Evolutionary conservation across 2,329 filamentous ascomycete genomes (phyloP).

Genomic region (Albophoma yamanashiensis): DNA sequence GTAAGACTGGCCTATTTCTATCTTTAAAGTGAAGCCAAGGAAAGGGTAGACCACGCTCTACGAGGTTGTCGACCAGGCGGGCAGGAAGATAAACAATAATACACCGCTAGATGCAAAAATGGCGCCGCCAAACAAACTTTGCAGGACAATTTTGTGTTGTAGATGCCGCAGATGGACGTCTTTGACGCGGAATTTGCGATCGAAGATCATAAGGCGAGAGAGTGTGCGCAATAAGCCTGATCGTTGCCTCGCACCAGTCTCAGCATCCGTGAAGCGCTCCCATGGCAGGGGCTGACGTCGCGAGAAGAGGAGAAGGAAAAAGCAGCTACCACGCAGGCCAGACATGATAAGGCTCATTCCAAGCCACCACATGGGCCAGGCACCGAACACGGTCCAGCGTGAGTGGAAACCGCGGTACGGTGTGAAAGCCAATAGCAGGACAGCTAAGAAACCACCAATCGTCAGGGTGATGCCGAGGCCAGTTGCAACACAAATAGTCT

Average conservation of each 20-base stretch:
- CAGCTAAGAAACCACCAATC: constrained; percentile 25
- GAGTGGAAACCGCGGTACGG: constrained; percentile 26
- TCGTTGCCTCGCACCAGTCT: constrained; percentile 11
- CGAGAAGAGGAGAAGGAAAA: constrained; percentile 35
- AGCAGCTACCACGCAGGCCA: constrained; percentile 34
- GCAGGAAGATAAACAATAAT: constrained; percentile 26
- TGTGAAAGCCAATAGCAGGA: constrained; percentile 27
- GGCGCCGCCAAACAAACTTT: constrained; percentile 26
- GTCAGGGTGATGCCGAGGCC: constrained; percentile 29
- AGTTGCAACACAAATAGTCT: constrained; percentile 36
- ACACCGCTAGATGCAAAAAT: constrained; percentile 24
- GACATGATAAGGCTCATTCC: constrained; percentile 31
- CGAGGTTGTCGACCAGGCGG: neutral
- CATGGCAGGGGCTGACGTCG: constrained; percentile 34
- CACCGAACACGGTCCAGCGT: constrained; percentile 28
- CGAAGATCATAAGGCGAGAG: constrained; percentile 33
- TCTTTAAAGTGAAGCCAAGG: neutral
- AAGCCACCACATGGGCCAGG: constrained; percentile 35
- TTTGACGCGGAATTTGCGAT: constrained; percentile 33
- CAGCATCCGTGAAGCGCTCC: constrained; percentile 33
- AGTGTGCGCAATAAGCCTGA: constrained; percentile 18
- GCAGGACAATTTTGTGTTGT: constrained; percentile 32
- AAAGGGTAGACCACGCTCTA: neutral
- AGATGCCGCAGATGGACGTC: constrained; percentile 29
- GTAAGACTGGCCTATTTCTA: neutral